These are phyloP conservation scores for Botrytis galanthina DNA, from an alignment of 2,329 filamentous ascomycete species.

Conservation along the genomic window DNA sequence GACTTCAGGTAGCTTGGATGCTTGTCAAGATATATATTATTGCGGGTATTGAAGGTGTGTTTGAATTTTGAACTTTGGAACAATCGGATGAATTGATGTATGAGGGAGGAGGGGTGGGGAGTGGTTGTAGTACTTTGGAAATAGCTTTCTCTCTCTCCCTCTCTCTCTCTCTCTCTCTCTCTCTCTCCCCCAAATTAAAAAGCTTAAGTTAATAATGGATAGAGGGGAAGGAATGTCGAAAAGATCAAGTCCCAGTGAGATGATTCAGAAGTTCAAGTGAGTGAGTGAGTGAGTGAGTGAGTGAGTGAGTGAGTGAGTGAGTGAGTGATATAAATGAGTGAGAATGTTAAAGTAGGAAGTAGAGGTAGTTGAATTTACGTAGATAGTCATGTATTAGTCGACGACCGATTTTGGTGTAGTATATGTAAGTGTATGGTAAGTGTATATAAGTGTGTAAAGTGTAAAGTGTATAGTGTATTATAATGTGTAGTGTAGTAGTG, in stretches of 20 bases:
- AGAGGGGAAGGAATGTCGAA: background rate
- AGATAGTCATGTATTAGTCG: background rate
- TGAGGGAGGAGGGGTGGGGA: background rate
- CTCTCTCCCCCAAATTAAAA: background rate
- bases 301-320: no score
- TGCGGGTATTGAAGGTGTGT: background rate
- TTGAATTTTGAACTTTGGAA: background rate
- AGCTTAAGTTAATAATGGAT: background rate
- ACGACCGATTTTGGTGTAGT: background rate
- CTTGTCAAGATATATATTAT: slow-evolving; percentile 4
- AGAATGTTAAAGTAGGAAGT: background rate
- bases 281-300: no score
- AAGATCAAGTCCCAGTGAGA: background rate
- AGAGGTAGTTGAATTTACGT: background rate
- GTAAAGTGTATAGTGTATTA: background rate
- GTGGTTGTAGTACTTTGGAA: background rate
- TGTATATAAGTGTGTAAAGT: background rate
- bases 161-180: no score
- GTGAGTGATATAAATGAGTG: background rate
- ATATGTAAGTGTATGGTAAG: background rate
- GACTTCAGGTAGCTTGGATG: slow-evolving; percentile 11
- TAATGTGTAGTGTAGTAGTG: no score
- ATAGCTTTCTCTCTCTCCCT: background rate
- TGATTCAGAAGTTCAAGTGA: background rate
- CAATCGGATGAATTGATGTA: slow-evolving; percentile 5